Evolutionary conservation across 495 filamentous ascomycete species (phyloP).

Genomic region (Talaromyces nanjingensis): DNA sequence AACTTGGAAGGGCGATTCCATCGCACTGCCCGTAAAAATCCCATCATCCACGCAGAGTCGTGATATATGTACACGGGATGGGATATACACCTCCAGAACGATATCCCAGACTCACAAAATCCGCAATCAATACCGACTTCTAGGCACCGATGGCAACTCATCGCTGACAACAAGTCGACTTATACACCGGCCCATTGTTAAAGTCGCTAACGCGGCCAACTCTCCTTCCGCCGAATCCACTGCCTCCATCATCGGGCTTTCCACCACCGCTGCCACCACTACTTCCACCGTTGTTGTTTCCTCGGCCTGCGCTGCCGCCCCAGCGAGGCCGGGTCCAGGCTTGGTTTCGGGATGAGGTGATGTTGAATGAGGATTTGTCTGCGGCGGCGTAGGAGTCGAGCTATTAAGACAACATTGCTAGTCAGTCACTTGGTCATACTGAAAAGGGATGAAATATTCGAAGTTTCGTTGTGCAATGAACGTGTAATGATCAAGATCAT

Average conservation of each 20-base stretch:
- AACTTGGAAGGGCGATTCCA: background rate
- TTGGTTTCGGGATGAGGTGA: slow-evolving; percentile 21
- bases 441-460: background rate
- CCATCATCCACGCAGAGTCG: background rate
- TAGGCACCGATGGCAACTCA: background rate
- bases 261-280: slow-evolving; percentile 22
- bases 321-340: slow-evolving; percentile 18
- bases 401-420: slow-evolving; percentile 18
- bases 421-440: background rate
- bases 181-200: slow-evolving; percentile 29
- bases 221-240: slow-evolving; percentile 18
- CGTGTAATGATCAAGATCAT: background rate
- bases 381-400: slow-evolving; percentile 61
- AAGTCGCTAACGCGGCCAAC: slow-evolving; percentile 38
- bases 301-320: slow-evolving; percentile 17
- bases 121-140: background rate
- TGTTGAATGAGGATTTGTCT: slow-evolving; percentile 57
- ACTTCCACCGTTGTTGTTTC: slow-evolving; percentile 13
- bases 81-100: background rate
- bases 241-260: slow-evolving; percentile 17
- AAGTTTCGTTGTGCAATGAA: background rate
- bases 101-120: background rate
- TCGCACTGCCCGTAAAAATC: background rate
- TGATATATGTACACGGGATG: background rate
- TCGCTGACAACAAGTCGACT: slow-evolving; percentile 19